These are phyloP conservation scores for Dactylellina haptotyla DNA, from an alignment of 2,329 filamentous ascomycete species.

Conservation along the genomic window DNA sequence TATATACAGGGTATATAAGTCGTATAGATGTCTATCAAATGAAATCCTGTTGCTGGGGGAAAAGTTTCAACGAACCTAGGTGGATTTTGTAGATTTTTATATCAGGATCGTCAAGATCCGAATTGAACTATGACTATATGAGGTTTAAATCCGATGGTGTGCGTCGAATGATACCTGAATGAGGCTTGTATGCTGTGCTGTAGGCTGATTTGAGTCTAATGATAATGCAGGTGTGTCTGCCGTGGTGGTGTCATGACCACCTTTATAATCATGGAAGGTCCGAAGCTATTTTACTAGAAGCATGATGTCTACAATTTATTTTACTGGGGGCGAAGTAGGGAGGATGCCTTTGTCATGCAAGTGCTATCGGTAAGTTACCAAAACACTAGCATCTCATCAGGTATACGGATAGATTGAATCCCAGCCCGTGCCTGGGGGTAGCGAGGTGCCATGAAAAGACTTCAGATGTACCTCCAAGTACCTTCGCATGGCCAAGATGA, in stretches of 20 bases:
- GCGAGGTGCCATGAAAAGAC: slow-evolving; percentile 4
- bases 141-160: slow-evolving; percentile 30
- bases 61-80: slow-evolving; percentile 31
- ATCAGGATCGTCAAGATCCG: slow-evolving; percentile 31
- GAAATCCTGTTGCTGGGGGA: slow-evolving; percentile 26
- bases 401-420: slow-evolving; percentile 11
- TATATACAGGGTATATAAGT: slow-evolving; percentile 26
- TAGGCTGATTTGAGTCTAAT: slow-evolving; percentile 53
- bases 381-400: slow-evolving; percentile 24
- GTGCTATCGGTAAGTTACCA: slow-evolving; percentile 25
- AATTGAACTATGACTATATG: slow-evolving; percentile 25
- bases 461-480: slow-evolving; percentile 47
- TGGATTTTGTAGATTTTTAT: slow-evolving; percentile 50
- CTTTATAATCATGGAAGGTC: slow-evolving; percentile 54
- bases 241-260: slow-evolving; percentile 54
- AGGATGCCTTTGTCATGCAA: slow-evolving; percentile 38
- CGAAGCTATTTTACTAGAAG: slow-evolving; percentile 41
- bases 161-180: slow-evolving; percentile 45
- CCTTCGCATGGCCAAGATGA: slow-evolving; percentile 45
- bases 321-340: slow-evolving; percentile 49
- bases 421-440: slow-evolving; percentile 20
- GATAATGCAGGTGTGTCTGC: slow-evolving; percentile 50
- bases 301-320: slow-evolving; percentile 53
- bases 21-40: slow-evolving; percentile 8
- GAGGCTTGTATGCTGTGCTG: slow-evolving; percentile 50